Evolutionary conservation across 495 filamentous ascomycete species (phyloP), one percentile per base, ranked within the genome.

Genomic region (Aspergillus coremiiformis): DNA sequence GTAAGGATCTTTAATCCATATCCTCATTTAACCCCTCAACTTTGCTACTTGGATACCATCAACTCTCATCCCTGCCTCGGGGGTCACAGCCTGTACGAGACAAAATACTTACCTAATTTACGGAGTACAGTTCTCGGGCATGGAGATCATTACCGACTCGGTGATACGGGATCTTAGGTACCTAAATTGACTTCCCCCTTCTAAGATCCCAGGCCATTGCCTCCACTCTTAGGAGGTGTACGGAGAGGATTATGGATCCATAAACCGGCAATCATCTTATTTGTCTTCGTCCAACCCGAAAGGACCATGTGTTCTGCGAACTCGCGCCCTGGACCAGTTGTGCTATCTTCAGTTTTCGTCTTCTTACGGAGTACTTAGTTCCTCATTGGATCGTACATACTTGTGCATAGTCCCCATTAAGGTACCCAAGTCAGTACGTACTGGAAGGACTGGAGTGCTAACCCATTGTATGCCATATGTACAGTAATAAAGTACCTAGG

Each of bases 101-200:
- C 21, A 3, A 39, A 41, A 50, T 43, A 54, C 17, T 6, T 42
- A n/a, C n/a, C n/a, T n/a, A n/a, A n/a, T n/a, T n/a, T n/a, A n/a
- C n/a, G n/a, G n/a, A n/a, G n/a, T 48, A 42, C 44, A 32, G 37
- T 33, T 48, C 30, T 47, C n/a, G n/a, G n/a, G n/a, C 21, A 20
- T 19, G 51, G 32, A 42, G 46, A 54, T 54, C 45, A 37, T 37
- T 54, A 48, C 45, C 32, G 26, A 19, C 22, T 47, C 10, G 24
- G 35, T 42, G 23, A 22, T 48, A 47, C 44, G 29, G 51, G 51
- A 48, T 47, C 45, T 49, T 24, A n/a, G n/a, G n/a, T n/a, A n/a
- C n/a, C n/a, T n/a, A 20, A 46, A 33, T 46, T 23, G 12, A 23
- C 41, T 37, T 20, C 26, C 17, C 20, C 42, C n/a, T 24, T 30